Evolutionary conservation across 164 flowering plant species (phyloP), one percentile per base, ranked within the genome.

Genomic region (Cinnamomum micranthum): DNA sequence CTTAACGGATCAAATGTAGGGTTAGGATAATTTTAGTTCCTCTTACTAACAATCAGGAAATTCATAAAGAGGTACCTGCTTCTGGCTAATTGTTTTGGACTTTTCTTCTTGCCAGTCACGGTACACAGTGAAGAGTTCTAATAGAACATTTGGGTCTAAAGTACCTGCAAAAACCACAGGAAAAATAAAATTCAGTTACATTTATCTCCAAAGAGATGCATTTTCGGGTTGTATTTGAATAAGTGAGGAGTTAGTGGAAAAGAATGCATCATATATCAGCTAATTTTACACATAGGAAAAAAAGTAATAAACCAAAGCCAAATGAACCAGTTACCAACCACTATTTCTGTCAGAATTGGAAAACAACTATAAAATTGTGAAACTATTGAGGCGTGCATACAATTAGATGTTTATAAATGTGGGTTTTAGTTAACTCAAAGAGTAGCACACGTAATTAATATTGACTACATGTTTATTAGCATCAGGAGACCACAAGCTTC

Each of bases 91-190:
- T 74, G 80, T 80, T 69, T 83, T 86, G 28, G 88, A 78, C 81
- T 88, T 92, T 77, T 81, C 84, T 68, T 93, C 96, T 76, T 96
- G 97, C 97, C 94, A 93, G 68, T 91, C 92, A 70, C 88, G 93
- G 77, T 93, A 90, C 81, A 88, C 74, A 0, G 94, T 87, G 82
- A 93, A 96, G 58, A 96, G 91, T 82, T 96, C 97, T 72, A 91
- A 74, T 24, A 96, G 72, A 73, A 91, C 94, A 68, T 89, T 85
- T 22, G 98, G 95, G 81, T 93, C 75, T 65, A 96, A 77, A 69
- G 86, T 76, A 78, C 92, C 98, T 95, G 70, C 13, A 73, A 77
- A 50, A 74, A 70, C 31, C 71, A 82, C 25, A 52, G 27, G 67
- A n/a, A 69, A 74, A 47, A 24, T 33, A 70, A 73, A 74, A 19